These are phyloP conservation scores for Solioccasus polychromus DNA, from an alignment of 768 basidiomycete species.

Conservation along the genomic window DNA sequence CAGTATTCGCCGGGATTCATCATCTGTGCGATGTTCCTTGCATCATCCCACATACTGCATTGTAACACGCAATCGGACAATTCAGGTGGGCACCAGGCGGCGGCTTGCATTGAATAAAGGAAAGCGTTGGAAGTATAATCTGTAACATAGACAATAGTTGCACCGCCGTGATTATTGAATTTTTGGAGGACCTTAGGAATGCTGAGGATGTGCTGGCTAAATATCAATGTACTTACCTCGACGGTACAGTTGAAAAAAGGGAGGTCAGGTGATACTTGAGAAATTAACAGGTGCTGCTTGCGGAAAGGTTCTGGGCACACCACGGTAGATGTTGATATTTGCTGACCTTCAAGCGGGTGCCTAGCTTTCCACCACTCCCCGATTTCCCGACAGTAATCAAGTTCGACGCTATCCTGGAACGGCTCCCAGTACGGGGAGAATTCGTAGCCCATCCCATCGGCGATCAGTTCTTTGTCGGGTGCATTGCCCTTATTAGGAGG, in stretches of 20 bases:
- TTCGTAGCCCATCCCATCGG: constrained; percentile 35
- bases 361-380: constrained; percentile 51
- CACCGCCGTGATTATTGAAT: constrained; percentile 35
- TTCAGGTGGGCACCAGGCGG: constrained; percentile 45
- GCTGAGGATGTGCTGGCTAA: not conserved
- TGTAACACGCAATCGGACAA: constrained; percentile 47
- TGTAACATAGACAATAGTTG: constrained; percentile 57
- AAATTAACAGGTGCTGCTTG: constrained; percentile 47
- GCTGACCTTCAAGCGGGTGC: constrained; percentile 17
- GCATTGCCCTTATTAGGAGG: constrained; percentile 37
- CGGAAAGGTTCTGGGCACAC: constrained; percentile 2
- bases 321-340: constrained; percentile 13
- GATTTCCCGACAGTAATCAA: constrained; percentile 42
- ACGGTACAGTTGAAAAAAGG: constrained; percentile 61
- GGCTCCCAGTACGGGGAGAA: constrained; percentile 48
- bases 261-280: constrained; percentile 45
- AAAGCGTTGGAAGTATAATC: constrained; percentile 54
- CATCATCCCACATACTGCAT: constrained; percentile 59
- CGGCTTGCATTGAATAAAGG: constrained; percentile 32
- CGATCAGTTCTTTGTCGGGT: constrained; percentile 33
- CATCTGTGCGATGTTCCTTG: constrained; percentile 36
- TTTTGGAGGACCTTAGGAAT: constrained; percentile 47
- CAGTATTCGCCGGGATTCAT: constrained; percentile 54
- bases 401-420: constrained; percentile 31
- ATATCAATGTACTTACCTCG: constrained; percentile 41